These are phyloP conservation scores for Stagonosporopsis chrysanthemi DNA, from an alignment of 2,329 filamentous ascomycete genomes.

Conservation along the genomic window DNA sequence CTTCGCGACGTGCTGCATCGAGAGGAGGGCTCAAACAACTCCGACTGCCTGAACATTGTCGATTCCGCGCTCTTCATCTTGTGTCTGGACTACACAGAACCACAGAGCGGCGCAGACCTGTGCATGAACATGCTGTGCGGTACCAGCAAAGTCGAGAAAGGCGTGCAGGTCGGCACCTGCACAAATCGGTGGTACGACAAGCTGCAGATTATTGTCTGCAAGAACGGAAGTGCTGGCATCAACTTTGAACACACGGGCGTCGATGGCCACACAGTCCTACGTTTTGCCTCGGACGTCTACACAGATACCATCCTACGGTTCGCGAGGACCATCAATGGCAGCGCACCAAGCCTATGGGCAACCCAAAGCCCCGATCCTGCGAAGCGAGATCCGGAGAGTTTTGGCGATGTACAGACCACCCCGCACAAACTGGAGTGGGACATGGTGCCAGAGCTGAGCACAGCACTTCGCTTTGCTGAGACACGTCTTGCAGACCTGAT, in stretches of 20 bases:
- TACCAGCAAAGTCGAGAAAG: constrained; percentile 87
- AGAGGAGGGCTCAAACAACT: constrained; percentile 90
- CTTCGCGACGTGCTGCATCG: constrained; percentile 85
- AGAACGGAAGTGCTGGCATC: constrained; percentile 97
- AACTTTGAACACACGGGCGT: constrained; percentile 99
- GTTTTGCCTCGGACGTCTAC: constrained; percentile 95
- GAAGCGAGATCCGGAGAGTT: constrained; percentile 88
- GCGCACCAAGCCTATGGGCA: constrained; percentile 90
- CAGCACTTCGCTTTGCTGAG: constrained; percentile 93
- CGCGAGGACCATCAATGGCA: constrained; percentile 91
- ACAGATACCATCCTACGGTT: constrained; percentile 97
- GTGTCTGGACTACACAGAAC: constrained; percentile 92
- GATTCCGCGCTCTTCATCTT: constrained; percentile 93
- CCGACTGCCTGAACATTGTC: constrained; percentile 93
- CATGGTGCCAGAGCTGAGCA: constrained; percentile 89
- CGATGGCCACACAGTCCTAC: constrained; percentile 93
- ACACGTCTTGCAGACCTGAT: constrained; percentile 93
- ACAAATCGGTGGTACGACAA: constrained; percentile 99
- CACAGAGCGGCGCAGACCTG: constrained; percentile 78
- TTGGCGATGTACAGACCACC: constrained; percentile 90
- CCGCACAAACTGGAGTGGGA: constrained; percentile 98
- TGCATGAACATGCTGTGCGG: constrained; percentile 99
- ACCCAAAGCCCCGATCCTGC: constrained; percentile 89
- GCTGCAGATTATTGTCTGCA: constrained; percentile 97
- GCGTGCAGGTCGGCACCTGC: constrained; percentile 95